A percentile compares a stretch with the other conserved stretches of the same genome.
Conservation (phyloP, 495 filamentous ascomycete species). For the Aspergillus bridgeri region DNA sequence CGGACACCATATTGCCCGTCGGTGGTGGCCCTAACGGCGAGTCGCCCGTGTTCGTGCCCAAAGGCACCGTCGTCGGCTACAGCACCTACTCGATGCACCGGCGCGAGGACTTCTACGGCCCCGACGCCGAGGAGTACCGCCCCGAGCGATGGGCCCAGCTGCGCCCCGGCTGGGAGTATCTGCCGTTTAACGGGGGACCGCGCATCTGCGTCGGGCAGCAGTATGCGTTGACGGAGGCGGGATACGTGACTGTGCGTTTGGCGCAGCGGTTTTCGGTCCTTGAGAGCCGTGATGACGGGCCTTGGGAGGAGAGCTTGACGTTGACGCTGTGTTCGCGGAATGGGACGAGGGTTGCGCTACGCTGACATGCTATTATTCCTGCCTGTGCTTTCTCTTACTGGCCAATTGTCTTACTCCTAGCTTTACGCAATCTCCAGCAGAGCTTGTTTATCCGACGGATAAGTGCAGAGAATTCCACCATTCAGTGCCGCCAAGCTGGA, state of each 20-base stretch:
- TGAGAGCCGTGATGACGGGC: constrained; percentile 21
- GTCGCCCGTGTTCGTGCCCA: constrained; percentile 41
- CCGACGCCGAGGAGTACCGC: constrained; percentile 31
- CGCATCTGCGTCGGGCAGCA: constrained; percentile 55
- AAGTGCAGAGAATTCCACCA: not conserved
- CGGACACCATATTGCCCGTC: constrained; percentile 46
- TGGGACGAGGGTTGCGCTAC: constrained; percentile 10
- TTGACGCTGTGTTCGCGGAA: constrained; percentile 16
- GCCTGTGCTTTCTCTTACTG: no score
- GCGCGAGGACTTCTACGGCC: constrained; percentile 33
- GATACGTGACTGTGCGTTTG: constrained; percentile 45
- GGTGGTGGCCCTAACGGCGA: constrained; percentile 50
- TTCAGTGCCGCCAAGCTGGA: not conserved
- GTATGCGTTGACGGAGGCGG: constrained; percentile 54
- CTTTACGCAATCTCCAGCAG: no score
- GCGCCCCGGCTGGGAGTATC: constrained; percentile 52
- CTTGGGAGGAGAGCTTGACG: constrained; percentile 16
- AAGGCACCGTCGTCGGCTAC: constrained; percentile 29
- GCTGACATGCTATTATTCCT: no score
- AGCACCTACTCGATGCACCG: constrained; percentile 30
- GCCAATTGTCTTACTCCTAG: no score
- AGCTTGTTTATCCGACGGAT: not conserved
- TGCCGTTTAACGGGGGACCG: constrained; percentile 63
- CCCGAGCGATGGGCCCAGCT: constrained; percentile 30
- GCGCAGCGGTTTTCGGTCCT: constrained; percentile 26